These are phyloP conservation scores for Aspergillus aculeatus DNA, from an alignment of 2,329 filamentous ascomycete genomes.

Conservation along the genomic window DNA sequence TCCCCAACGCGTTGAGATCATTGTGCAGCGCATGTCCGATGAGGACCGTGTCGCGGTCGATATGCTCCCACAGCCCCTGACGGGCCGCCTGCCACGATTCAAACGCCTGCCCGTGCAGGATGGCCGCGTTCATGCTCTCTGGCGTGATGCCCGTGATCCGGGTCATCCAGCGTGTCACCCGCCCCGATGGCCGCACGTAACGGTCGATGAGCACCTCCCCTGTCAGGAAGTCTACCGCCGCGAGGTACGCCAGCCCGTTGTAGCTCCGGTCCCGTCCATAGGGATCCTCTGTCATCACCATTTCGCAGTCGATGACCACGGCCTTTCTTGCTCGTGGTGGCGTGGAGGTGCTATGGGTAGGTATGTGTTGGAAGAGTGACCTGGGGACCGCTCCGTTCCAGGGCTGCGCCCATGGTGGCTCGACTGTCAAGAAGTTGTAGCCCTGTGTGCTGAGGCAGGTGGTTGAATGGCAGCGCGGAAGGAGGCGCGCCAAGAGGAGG, in stretches of 20 bases:
- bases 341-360: background rate
- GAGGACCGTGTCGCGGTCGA: constrained; percentile 48
- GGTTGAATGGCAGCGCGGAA: background rate
- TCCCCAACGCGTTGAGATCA: constrained; percentile 47
- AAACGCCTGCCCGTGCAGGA: constrained; percentile 32
- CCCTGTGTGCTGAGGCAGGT: background rate
- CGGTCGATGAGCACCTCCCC: constrained; percentile 48
- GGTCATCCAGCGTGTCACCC: constrained; percentile 40
- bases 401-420: background rate
- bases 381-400: background rate
- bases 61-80: constrained; percentile 40
- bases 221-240: constrained; percentile 48
- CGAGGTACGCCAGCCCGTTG: constrained; percentile 39
- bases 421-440: background rate
- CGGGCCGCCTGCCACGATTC: constrained; percentile 47
- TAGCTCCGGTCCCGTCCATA: constrained; percentile 15
- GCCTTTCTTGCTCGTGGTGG: constrained; percentile 18
- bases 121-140: constrained; percentile 32
- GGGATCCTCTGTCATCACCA: constrained; percentile 16
- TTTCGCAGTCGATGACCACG: constrained; percentile 50
- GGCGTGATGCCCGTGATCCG: constrained; percentile 42
- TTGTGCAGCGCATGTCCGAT: constrained; percentile 50
- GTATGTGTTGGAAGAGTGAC: background rate
- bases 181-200: constrained; percentile 40
- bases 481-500: background rate